These are phyloP conservation scores for Hypoxylon fuscum DNA, from an alignment of 495 filamentous ascomycete species.

Conservation along the genomic window DNA sequence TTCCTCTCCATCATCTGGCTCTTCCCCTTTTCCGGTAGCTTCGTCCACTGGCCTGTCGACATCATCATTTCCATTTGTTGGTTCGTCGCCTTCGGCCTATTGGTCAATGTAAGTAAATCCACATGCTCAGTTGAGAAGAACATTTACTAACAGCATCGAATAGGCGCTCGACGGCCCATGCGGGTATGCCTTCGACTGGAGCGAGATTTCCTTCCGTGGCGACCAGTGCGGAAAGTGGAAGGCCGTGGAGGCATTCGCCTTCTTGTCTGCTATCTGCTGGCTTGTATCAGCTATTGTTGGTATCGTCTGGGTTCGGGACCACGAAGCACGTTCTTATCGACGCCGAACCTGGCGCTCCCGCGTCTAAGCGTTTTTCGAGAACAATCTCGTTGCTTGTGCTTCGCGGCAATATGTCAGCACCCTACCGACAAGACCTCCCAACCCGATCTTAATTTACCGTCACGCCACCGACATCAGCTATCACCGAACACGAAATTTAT, in stretches of 20 bases:
- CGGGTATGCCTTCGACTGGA: conserved; percentile 85
- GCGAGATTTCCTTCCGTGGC: conserved; percentile 80
- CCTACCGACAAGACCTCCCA: not conserved
- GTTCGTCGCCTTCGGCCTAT: conserved; percentile 71
- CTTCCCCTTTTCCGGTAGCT: conserved; percentile 54
- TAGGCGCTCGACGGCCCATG: conserved; percentile 57
- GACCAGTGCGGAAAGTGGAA: conserved; percentile 71
- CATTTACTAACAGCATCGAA: conserved; percentile 7
- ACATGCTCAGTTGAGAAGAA: not conserved
- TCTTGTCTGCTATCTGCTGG: conserved; percentile 73
- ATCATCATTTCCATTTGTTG: conserved; percentile 67
- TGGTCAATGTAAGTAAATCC: conserved; percentile 61
- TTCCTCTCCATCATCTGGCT: conserved; percentile 59
- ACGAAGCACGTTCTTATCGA: conserved; percentile 35
- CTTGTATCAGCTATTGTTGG: conserved; percentile 66
- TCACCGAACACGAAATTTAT: not conserved
- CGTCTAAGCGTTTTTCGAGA: conserved; percentile 43
- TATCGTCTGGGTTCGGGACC: conserved; percentile 55
- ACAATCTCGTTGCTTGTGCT: not conserved
- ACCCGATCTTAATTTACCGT: no score
- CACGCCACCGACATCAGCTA: no score
- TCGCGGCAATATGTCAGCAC: not conserved
- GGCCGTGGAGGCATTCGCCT: conserved; percentile 71
- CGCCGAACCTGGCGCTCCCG: conserved; percentile 55
- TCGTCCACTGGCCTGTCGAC: conserved; percentile 62